A percentile compares a stretch with the other conserved stretches of the same genome.
Evolutionary conservation across 306 rosid genomes (phyloP).

Genomic region (Hippophae rhamnoides): DNA sequence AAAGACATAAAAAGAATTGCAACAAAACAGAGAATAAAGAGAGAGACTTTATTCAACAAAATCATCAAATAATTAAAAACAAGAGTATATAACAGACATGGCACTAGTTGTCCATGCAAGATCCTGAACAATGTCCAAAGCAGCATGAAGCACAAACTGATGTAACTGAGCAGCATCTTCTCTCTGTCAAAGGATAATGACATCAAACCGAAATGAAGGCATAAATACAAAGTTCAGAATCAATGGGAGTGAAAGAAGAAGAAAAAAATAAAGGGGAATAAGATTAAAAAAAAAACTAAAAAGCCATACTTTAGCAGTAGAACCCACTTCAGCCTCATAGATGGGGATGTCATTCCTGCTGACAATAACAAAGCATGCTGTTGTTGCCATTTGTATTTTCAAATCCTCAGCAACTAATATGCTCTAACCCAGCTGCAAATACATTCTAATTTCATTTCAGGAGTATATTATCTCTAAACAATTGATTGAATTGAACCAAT

Average conservation of each 20-base stretch:
- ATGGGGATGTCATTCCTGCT: slow-evolving; percentile 95
- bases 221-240: background rate
- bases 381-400: slow-evolving; percentile 49
- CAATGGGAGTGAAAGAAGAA: background rate
- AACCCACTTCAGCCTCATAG: slow-evolving; percentile 98
- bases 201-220: too few relatives aligned
- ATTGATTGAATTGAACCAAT: too few relatives aligned
- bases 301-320: slow-evolving; percentile 64
- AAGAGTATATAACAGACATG: slow-evolving; percentile 43
- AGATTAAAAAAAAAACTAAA: background rate
- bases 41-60: background rate
- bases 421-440: too few relatives aligned
- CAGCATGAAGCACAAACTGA: slow-evolving; percentile 89
- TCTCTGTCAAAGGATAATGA: slow-evolving; percentile 44
- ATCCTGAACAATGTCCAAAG: slow-evolving; percentile 95
- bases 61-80: background rate
- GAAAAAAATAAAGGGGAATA: slow-evolving; percentile 1
- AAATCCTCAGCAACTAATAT: too few relatives aligned
- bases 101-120: slow-evolving; percentile 99
- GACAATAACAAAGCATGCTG: slow-evolving; percentile 94
- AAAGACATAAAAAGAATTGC: background rate
- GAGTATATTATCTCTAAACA: too few relatives aligned
- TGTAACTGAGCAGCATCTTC: slow-evolving; percentile 97
- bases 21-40: background rate
- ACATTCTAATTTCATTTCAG: too few relatives aligned